Conservation (phyloP, 2,329 filamentous ascomycete species). For the Ophiocordyceps unilateralis region DNA sequence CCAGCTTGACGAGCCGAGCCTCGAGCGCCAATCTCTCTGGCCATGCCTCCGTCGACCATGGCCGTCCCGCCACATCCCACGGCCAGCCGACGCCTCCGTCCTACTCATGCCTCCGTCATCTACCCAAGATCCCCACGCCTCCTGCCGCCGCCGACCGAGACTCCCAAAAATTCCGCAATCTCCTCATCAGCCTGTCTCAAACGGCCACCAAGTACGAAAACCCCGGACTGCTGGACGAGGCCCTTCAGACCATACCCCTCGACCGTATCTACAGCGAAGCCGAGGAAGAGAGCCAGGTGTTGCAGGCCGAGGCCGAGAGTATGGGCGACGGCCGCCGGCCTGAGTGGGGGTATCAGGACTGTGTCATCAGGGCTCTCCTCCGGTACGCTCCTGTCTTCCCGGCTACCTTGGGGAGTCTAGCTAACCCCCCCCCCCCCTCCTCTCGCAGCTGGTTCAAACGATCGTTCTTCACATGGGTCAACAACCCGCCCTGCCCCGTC, state of each 20-base stretch:
- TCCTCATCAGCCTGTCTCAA: conserved; percentile 68
- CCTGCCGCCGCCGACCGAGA: conserved; percentile 47
- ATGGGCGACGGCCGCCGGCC: conserved; percentile 65
- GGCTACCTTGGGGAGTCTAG: not conserved
- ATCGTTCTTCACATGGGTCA: conserved; percentile 91
- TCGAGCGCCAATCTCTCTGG: conserved; percentile 31
- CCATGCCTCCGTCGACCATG: conserved; percentile 18
- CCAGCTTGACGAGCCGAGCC: conserved; percentile 30
- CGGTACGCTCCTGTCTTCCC: conserved; percentile 35
- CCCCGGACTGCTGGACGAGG: conserved; percentile 83
- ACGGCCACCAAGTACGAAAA: conserved; percentile 95
- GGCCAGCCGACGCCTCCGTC: conserved; percentile 25
- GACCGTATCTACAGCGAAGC: conserved; percentile 87
- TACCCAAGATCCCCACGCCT: conserved; percentile 48
- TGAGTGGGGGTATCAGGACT: conserved; percentile 96
- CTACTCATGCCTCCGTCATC: conserved; percentile 30
- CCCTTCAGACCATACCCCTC: conserved; percentile 68
- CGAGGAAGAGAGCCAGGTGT: conserved; percentile 79
- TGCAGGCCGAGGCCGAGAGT: conserved; percentile 75
- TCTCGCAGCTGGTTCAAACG: conserved; percentile 64
- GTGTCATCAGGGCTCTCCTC: conserved; percentile 74
- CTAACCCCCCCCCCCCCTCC: not conserved
- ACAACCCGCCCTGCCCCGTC: conserved; percentile 73
- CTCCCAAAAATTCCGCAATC: conserved; percentile 61
- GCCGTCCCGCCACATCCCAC: conserved; percentile 30